Evolutionary conservation across 2,329 filamentous ascomycete species (phyloP).

Genomic region (Venturia carpophila): DNA sequence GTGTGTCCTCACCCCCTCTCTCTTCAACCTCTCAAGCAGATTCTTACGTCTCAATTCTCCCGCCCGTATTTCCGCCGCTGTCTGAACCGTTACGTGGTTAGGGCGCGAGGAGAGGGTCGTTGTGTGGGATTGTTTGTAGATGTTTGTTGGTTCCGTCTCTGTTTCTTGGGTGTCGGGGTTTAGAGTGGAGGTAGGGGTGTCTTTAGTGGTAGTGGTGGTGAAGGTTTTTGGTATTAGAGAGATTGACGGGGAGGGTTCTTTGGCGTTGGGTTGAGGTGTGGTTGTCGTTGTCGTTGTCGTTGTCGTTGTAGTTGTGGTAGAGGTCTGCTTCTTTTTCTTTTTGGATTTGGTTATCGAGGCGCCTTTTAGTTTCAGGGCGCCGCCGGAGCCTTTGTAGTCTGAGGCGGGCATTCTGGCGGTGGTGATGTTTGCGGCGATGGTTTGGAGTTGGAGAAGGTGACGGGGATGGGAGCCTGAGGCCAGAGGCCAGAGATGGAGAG

Average conservation of each 20-base stretch:
- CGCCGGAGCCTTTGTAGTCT: constrained; percentile 65
- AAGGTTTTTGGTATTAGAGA: constrained; percentile 20
- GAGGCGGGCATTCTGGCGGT: constrained; percentile 55
- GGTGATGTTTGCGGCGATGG: neutral
- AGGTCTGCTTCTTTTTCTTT: constrained; percentile 50
- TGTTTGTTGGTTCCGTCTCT: neutral
- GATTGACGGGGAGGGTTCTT: constrained; percentile 13
- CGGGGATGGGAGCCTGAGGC: neutral
- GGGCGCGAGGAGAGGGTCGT: constrained; percentile 22
- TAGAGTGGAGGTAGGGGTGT: neutral
- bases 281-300: too few species aligned
- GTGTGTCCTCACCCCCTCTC: constrained; percentile 88
- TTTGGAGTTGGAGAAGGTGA: neutral
- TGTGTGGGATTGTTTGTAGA: constrained; percentile 15
- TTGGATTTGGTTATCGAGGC: constrained; percentile 57
- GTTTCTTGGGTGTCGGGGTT: constrained; percentile 2
- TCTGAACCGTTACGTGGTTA: constrained; percentile 49
- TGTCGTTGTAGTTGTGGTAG: constrained; percentile 21
- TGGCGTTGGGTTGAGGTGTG: constrained; percentile 1
- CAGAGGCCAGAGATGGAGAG: neutral
- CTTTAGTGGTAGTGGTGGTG: constrained; percentile 8
- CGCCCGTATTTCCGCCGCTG: constrained; percentile 71
- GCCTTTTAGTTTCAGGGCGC: constrained; percentile 81
- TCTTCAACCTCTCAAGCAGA: constrained; percentile 70
- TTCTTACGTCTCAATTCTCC: constrained; percentile 76